Evolutionary conservation across 352 stramenopile species (phyloP).

Genomic region (Phytophthora fragariaefolia): DNA sequence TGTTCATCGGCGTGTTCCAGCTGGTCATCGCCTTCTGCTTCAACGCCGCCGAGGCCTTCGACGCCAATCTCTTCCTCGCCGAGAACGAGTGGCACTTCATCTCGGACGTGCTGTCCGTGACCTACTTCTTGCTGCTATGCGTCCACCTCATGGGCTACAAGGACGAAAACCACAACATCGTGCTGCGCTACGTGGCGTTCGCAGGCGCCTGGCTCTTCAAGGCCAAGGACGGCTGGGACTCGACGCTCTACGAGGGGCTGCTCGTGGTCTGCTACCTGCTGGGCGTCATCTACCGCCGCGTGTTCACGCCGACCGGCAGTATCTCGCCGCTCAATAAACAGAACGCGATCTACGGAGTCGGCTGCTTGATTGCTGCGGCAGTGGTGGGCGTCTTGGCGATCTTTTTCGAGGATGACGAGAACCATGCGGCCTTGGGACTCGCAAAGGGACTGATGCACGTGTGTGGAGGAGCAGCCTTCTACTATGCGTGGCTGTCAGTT

Average conservation of each 20-base stretch:
- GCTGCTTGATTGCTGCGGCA: slow-evolving; percentile 47
- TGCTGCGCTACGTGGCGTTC: slow-evolving; percentile 88
- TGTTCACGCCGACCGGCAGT: slow-evolving; percentile 48
- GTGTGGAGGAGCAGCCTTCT: slow-evolving; percentile 68
- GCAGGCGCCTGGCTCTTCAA: slow-evolving; percentile 87
- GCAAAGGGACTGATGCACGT: slow-evolving; percentile 77
- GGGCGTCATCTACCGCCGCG: slow-evolving; percentile 60
- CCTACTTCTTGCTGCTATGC: slow-evolving; percentile 87
- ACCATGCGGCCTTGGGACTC: slow-evolving; percentile 56
- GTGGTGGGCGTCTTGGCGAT: slow-evolving; percentile 58
- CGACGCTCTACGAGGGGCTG: slow-evolving; percentile 69
- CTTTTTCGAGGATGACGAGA: slow-evolving; percentile 53
- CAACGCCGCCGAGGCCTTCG: slow-evolving; percentile 81
- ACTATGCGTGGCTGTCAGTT: slow-evolving; percentile 80
- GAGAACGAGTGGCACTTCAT: slow-evolving; percentile 89
- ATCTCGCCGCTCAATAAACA: slow-evolving; percentile 64
- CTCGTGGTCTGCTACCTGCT: slow-evolving; percentile 68
- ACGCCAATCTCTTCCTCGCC: slow-evolving; percentile 68
- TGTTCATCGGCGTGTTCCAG: slow-evolving; percentile 89
- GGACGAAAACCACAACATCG: slow-evolving; percentile 85
- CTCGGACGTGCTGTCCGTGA: slow-evolving; percentile 85
- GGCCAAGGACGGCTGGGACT: slow-evolving; percentile 83
- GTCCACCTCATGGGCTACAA: slow-evolving; percentile 87
- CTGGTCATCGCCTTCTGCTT: slow-evolving; percentile 83
- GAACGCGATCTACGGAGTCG: slow-evolving; percentile 60